Conservation (phyloP, 2,329 filamentous ascomycete species). For the Elsinoe perseae region DNA sequence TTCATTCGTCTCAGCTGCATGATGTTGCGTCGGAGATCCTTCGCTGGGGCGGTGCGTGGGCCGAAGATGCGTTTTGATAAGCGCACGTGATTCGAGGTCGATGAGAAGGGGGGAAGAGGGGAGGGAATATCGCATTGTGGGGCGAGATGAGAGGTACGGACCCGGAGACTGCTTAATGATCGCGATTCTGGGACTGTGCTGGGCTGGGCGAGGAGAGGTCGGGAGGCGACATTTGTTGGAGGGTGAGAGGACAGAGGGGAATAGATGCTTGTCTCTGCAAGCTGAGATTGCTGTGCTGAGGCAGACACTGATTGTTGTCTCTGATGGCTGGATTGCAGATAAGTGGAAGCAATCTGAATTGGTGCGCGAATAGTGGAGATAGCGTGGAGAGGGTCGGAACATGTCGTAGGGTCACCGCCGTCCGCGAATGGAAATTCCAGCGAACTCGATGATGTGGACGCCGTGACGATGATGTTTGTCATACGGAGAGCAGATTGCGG, state of each 20-base stretch:
- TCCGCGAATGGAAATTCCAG: conserved; percentile 16
- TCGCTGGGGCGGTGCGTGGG: conserved; percentile 31
- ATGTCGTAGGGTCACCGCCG: not conserved
- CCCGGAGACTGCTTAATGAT: conserved; percentile 12
- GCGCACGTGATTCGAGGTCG: too few relatives aligned
- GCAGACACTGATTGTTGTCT: not conserved
- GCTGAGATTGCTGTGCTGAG: conserved; percentile 1
- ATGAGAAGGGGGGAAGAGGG: not conserved
- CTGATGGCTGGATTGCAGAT: not conserved
- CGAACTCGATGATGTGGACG: conserved; percentile 16
- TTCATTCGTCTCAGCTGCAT: conserved; percentile 38
- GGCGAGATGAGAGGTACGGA: not conserved
- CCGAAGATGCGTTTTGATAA: conserved; percentile 17
- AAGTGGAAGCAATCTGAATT: not conserved
- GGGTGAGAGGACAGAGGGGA: conserved; percentile 9
- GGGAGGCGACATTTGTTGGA: not conserved
- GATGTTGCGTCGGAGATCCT: conserved; percentile 34
- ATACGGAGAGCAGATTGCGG: not conserved
- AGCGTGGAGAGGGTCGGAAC: not conserved
- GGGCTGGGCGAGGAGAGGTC: not conserved
- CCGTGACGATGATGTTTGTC: not conserved
- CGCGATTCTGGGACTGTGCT: not conserved
- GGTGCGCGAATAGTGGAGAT: not conserved
- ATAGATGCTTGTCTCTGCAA: not conserved
- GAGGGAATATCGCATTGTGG: not conserved